phyloP scores from a whole-genome alignment of 208 protist species.

The Porcisia hertigi region DNA sequence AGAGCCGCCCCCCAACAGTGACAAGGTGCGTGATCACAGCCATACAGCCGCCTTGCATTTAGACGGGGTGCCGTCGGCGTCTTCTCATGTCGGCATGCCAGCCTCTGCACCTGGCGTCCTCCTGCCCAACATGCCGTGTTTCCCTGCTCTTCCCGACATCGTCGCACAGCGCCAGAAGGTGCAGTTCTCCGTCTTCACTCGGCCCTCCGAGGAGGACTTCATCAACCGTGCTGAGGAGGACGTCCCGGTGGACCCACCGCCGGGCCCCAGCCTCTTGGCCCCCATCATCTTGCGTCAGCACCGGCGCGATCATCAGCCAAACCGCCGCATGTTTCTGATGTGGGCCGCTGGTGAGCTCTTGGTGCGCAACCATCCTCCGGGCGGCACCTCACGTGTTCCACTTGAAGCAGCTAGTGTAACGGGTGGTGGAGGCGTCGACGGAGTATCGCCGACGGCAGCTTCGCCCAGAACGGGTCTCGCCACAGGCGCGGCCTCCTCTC shows the following conservation, averaged over 20 bases:
- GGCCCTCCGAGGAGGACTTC: constrained; percentile 67
- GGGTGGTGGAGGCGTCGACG: neutral
- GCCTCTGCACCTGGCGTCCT: neutral
- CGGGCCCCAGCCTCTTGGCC: constrained; percentile 55
- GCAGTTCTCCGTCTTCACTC: constrained; percentile 58
- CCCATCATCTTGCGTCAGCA: constrained; percentile 66
- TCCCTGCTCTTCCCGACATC: constrained; percentile 21
- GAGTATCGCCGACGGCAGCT: neutral
- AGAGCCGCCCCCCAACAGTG: neutral
- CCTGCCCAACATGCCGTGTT: constrained; percentile 5
- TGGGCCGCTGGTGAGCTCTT: constrained; percentile 56
- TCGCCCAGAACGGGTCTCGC: neutral
- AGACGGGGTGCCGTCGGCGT: neutral
- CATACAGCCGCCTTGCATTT: neutral
- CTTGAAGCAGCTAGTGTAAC: constrained; percentile 1
- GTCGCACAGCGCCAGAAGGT: constrained; percentile 27
- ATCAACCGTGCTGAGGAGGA: constrained; percentile 60
- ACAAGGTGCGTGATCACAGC: neutral
- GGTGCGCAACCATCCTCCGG: neutral
- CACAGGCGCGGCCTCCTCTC: neutral
- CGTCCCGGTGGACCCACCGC: constrained; percentile 61
- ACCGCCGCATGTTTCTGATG: constrained; percentile 74
- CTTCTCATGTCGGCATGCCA: neutral
- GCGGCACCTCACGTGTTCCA: neutral
- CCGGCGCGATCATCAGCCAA: constrained; percentile 56